Conservation (phyloP, 1,284 basidiomycete species). For the Marasmius sp. region DNA sequence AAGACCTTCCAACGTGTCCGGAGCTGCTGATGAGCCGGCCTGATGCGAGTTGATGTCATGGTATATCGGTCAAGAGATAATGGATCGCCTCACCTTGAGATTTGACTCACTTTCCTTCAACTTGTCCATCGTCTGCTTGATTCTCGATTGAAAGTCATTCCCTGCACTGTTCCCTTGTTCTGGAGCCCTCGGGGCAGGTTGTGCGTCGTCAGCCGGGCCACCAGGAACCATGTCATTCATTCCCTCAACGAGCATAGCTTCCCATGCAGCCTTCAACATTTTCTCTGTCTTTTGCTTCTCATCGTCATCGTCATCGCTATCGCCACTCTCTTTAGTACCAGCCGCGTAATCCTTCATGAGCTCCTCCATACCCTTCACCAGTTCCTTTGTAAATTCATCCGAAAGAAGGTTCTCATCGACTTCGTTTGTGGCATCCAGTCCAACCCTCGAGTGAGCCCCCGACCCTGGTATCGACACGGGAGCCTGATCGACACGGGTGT, state of each 20-base stretch:
- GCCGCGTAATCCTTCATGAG: slow-evolving; percentile 68
- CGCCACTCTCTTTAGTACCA: slow-evolving; percentile 14
- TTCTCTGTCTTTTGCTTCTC: slow-evolving; percentile 40
- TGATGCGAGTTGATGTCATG: slow-evolving; percentile 1
- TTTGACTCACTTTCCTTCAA: slow-evolving; percentile 72
- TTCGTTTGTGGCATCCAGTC: slow-evolving; percentile 25
- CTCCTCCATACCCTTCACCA: slow-evolving; percentile 84
- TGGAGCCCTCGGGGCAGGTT: slow-evolving; percentile 57
- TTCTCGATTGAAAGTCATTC: slow-evolving; percentile 69
- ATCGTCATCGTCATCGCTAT: slow-evolving; percentile 24
- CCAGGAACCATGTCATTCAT: slow-evolving; percentile 51
- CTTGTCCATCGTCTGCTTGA: slow-evolving; percentile 80
- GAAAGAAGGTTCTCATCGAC: slow-evolving; percentile 39
- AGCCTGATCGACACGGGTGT: slow-evolving; percentile 42
- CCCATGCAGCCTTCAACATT: slow-evolving; percentile 68
- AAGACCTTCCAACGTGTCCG: slow-evolving; percentile 48
- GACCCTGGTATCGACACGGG: slow-evolving; percentile 35
- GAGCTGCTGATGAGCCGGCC: slow-evolving; percentile 26
- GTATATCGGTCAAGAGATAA: slow-evolving; percentile 1
- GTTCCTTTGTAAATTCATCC: slow-evolving; percentile 67
- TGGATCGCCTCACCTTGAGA: slow-evolving; percentile 33
- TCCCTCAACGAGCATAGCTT: slow-evolving; percentile 72
- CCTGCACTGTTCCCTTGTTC: slow-evolving; percentile 57
- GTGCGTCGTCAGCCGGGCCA: slow-evolving; percentile 17
- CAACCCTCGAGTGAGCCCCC: slow-evolving; percentile 15